phyloP scores from a whole-genome alignment of 1,284 basidiomycete species.

The Ceratobasidium sp. region DNA sequence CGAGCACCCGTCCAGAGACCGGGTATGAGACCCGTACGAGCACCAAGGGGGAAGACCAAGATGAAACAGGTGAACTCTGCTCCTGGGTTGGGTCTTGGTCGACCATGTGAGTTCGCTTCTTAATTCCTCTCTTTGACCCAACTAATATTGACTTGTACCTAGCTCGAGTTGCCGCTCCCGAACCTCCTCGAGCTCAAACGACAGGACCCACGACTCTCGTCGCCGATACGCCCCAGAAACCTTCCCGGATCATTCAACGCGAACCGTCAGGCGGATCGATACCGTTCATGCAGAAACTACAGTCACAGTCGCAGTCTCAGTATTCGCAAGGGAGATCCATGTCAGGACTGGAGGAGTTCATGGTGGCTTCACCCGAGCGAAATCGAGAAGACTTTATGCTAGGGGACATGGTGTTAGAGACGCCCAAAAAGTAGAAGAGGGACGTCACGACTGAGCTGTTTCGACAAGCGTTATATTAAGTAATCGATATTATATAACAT shows the following conservation, averaged over 20 bases:
- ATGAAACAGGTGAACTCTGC: constrained; percentile 9
- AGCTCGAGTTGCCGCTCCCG: constrained; percentile 20
- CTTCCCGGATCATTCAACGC: constrained; percentile 14
- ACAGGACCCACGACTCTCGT: constrained; percentile 12
- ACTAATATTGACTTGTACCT: not conserved
- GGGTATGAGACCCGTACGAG: constrained; percentile 8
- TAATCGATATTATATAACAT: too few species aligned
- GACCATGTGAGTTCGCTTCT: too few species aligned
- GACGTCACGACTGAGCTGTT: too few species aligned
- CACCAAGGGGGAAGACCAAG: constrained; percentile 22
- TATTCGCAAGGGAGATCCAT: constrained; percentile 10
- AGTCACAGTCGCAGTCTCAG: not conserved
- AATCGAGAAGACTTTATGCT: constrained; percentile 25
- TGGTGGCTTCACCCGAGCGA: constrained; percentile 35
- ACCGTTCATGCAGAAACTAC: constrained; percentile 15
- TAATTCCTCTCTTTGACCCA: too few species aligned
- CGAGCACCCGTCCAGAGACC: constrained; percentile 15
- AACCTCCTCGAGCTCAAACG: constrained; percentile 8
- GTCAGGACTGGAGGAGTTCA: constrained; percentile 30
- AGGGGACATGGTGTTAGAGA: constrained; percentile 25
- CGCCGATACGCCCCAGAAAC: constrained; percentile 34
- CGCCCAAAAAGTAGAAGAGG: constrained; percentile 26
- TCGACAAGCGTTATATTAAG: too few species aligned
- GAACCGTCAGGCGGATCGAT: not conserved
- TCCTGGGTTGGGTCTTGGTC: not conserved